Percentiles rank a stretch among this genome's conserved stretches.
Conservation (phyloP, 192 early-diverging fungal species). For the Chytriomyces sp. region DNA sequence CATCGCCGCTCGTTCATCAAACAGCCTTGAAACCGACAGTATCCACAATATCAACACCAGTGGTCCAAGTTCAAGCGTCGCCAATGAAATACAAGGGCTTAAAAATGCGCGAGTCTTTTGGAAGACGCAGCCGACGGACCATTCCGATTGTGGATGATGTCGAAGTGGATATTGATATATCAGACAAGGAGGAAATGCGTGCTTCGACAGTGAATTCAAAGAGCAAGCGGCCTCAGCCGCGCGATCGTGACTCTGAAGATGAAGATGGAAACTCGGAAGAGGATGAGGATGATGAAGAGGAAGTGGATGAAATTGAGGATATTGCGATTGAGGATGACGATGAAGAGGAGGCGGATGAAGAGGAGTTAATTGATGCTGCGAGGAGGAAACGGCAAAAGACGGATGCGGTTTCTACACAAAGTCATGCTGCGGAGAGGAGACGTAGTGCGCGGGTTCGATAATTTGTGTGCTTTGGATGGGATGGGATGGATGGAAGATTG, state of each 20-base stretch:
- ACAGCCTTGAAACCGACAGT: too few species aligned
- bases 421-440: too few species aligned
- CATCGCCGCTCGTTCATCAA: too few species aligned
- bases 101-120: background rate
- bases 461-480: too few species aligned
- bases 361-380: too few species aligned
- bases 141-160: background rate
- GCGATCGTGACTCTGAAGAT: background rate
- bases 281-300: background rate
- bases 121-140: background rate
- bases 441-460: too few species aligned
- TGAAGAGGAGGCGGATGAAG: background rate
- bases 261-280: background rate
- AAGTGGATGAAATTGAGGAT: background rate
- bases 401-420: too few species aligned
- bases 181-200: background rate
- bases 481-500: too few species aligned
- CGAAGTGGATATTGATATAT: background rate
- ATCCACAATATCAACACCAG: background rate
- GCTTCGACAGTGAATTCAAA: background rate
- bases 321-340: background rate
- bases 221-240: background rate
- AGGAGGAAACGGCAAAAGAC: too few species aligned
- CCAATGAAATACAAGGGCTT: background rate
- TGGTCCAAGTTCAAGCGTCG: background rate